Evolutionary conservation across 345 rosid genomes (phyloP), one percentile per base, ranked within the genome.

Genomic region (Eucalyptus pauciflora): DNA sequence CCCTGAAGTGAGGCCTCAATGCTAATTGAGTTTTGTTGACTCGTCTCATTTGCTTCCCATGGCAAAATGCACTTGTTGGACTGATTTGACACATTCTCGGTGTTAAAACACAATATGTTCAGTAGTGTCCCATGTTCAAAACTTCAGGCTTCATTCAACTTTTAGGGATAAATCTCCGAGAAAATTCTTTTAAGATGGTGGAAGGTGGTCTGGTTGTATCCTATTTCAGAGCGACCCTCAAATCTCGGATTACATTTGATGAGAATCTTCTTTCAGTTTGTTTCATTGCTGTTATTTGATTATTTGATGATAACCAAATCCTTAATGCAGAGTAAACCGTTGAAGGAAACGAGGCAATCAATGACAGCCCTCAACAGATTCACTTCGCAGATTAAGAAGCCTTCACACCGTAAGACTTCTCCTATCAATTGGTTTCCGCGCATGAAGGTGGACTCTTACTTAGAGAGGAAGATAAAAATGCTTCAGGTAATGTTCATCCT

Each of bases 351-450:
- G 54, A 92, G 95, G 87, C 96, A 93, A 58, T 89, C 95, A 67
- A 90, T 92, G 13, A 93, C 86, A 93, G 92, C 94, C 89, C 91
- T 96, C 56, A 95, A 93, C 93, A 95, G 91, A 90, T 93, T 93
- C 69, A 89, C 96, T 71, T 91, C 95, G 18, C 97, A 96, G 87
- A 96, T 96, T 90, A 97, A 93, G 95, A 95, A 95, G 95, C 97
- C 98, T 16, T 83, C 95, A 89, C 97, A 92, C 89, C 98, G 97
- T 80, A 98, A 95, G 92, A 91, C 80, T 89, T 96, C 97, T 87
- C 98, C 99, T 46, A 89, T 95, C 88, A 96, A 95, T 83, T 97
- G 99, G 99, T 96, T 95, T 85, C 99, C 99, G 0, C 94, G 99
- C 27, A 96, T 94, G 92, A 97, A 93, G 89, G 95, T 91, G 89